phyloP scores from a whole-genome alignment of 352 stramenopile species.

The Pythium periplocum region DNA sequence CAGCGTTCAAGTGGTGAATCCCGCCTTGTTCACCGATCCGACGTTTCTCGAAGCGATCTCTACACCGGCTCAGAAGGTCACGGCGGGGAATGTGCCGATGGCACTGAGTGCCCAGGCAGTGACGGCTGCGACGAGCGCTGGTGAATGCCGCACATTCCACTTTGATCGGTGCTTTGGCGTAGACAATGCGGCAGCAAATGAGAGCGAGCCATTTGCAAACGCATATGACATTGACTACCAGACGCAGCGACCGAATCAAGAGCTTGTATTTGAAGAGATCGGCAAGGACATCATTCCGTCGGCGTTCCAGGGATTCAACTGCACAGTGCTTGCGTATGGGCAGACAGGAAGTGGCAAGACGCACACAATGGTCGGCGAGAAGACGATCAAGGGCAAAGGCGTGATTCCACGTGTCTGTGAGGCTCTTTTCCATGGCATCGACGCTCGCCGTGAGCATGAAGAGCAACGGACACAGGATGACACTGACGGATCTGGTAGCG shows the following conservation, averaged over 20 bases:
- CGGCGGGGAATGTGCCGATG: constrained; percentile 15
- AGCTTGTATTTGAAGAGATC: constrained; percentile 77
- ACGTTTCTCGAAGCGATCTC: constrained; percentile 40
- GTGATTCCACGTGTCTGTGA: constrained; percentile 79
- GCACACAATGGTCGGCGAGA: constrained; percentile 81
- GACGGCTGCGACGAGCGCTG: constrained; percentile 25
- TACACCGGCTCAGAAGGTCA: constrained; percentile 16
- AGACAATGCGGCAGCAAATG: constrained; percentile 19
- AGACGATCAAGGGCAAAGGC: constrained; percentile 48
- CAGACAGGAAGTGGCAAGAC: constrained; percentile 82
- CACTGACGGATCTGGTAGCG: constrained; percentile 7
- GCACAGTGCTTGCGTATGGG: constrained; percentile 75
- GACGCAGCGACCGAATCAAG: constrained; percentile 52
- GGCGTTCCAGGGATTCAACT: constrained; percentile 82
- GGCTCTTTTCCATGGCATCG: constrained; percentile 66
- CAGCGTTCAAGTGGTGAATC: constrained; percentile 61
- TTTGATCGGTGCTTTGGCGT: constrained; percentile 78
- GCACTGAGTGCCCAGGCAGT: constrained; percentile 27
- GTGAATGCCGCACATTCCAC: constrained; percentile 63
- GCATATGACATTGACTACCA: constrained; percentile 34
- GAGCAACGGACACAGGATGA: constrained; percentile 7
- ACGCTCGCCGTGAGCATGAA: constrained; percentile 29
- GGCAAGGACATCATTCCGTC: constrained; percentile 59
- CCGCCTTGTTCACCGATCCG: constrained; percentile 50
- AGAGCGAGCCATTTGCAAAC: constrained; percentile 31